Percentiles rank a stretch among this genome's conserved stretches.
These are phyloP conservation scores for Claviceps sp. DNA, from an alignment of 2,329 filamentous ascomycete species.

Conservation along the genomic window DNA sequence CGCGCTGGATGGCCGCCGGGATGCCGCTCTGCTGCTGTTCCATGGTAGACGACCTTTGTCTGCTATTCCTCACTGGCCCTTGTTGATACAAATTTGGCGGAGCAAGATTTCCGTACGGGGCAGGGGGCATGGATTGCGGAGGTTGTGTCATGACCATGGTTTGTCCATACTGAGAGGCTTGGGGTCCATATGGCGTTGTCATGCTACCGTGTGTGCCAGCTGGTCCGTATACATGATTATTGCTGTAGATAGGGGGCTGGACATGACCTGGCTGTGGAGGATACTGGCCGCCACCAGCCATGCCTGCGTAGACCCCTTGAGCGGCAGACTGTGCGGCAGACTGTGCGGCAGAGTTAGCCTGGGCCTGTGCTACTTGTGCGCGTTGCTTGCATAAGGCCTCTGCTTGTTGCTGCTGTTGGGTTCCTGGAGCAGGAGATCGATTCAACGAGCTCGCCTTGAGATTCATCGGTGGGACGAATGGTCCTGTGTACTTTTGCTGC, in stretches of 20 bases:
- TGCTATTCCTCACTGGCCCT: constrained; percentile 52
- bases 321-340: constrained; percentile 52
- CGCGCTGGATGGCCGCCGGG: constrained; percentile 80
- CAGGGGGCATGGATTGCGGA: constrained; percentile 50
- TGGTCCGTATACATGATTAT: constrained; percentile 68
- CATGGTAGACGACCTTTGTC: constrained; percentile 91
- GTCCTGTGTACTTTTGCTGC: constrained; percentile 90
- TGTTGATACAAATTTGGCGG: constrained; percentile 49
- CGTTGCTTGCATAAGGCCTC: constrained; percentile 90
- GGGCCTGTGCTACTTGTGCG: constrained; percentile 56
- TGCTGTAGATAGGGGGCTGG: constrained; percentile 62
- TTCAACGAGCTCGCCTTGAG: constrained; percentile 76
- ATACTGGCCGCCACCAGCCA: constrained; percentile 34
- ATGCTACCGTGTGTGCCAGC: constrained; percentile 29
- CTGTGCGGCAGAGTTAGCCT: constrained; percentile 55
- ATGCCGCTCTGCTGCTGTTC: constrained; percentile 90
- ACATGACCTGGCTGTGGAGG: constrained; percentile 28
- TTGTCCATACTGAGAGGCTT: constrained; percentile 56
- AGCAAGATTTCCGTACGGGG: constrained; percentile 44
- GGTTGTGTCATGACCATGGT: constrained; percentile 54
- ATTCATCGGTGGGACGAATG: constrained; percentile 95
- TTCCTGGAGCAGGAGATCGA: constrained; percentile 80
- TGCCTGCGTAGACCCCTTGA: constrained; percentile 49
- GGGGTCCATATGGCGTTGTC: constrained; percentile 65
- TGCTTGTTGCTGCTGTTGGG: constrained; percentile 90